phyloP scores from a whole-genome alignment of 805 yeast species.

The Wickerhamiella siamensis region DNA sequence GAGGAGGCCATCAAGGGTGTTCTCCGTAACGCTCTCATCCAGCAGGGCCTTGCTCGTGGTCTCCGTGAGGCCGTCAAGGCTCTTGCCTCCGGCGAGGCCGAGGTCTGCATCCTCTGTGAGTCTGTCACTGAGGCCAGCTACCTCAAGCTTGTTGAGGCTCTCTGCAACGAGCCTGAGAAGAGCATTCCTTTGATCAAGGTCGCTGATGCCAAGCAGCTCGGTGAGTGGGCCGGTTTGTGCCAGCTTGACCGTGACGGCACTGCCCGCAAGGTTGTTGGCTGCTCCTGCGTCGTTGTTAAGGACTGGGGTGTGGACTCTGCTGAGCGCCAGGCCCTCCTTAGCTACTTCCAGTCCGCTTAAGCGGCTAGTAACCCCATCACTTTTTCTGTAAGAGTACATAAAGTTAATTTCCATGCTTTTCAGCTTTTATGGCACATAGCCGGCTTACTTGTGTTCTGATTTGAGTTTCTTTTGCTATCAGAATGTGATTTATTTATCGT shows the following conservation, averaged over 20 bases:
- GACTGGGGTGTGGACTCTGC: slow-evolving; percentile 99
- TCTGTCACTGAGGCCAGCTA: slow-evolving; percentile 96
- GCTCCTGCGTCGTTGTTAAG: slow-evolving; percentile 98
- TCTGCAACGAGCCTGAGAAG: slow-evolving; percentile 93
- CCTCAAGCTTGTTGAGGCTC: slow-evolving; percentile 96
- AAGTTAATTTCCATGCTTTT: too few relatives aligned
- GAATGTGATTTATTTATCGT: too few relatives aligned
- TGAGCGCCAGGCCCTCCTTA: slow-evolving; percentile 91
- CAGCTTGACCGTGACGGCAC: slow-evolving; percentile 99
- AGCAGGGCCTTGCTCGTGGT: slow-evolving; percentile 99
- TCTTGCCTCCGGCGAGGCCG: slow-evolving; percentile 93
- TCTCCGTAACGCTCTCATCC: slow-evolving; percentile 92
- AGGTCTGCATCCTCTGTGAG: slow-evolving; percentile 93
- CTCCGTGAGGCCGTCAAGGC: slow-evolving; percentile 99
- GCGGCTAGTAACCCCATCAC: not conserved
- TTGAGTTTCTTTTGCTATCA: too few relatives aligned
- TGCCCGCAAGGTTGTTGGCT: slow-evolving; percentile 99
- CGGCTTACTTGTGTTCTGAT: not conserved
- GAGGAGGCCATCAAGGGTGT: slow-evolving; percentile 98
- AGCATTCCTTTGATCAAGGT: slow-evolving; percentile 98
- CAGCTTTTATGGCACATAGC: not conserved
- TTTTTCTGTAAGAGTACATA: not conserved
- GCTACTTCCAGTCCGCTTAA: slow-evolving; percentile 87
- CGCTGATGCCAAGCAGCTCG: slow-evolving; percentile 97
- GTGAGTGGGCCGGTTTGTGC: slow-evolving; percentile 99